Base-by-base conservation (phyloP, 2,329 filamentous ascomycete genomes). In the Exophiala xenobiotica region DNA sequence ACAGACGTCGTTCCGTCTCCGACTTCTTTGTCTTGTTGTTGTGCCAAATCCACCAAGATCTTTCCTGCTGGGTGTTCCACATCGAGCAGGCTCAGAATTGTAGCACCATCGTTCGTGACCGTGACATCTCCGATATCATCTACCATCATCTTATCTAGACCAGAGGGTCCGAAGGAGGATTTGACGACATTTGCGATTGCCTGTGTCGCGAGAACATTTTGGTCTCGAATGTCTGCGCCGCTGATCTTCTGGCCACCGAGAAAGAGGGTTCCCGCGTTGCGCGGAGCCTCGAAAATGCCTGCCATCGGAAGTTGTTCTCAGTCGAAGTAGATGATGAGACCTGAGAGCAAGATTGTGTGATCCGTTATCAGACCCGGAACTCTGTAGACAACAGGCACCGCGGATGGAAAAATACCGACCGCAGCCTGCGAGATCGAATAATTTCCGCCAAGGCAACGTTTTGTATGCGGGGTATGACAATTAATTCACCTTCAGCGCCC, bases 111-210 rank as follows among this genome's bases (percentile, higher is more conserved):
- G 74, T 99, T 99, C 61, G 93, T 99, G 53, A 99, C 93, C 55
- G 93, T 99, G 53, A 99, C 93, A 77, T 99, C 93, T 68, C 93
- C 93, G 71, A 99, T 97, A 70, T 99, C 93, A 75, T 99, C 93
- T 65, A 99, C 93, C 93, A 99, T 97, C 93, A 99, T 99, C 82
- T 99, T 99, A 72, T 99, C 93, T 61, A 99, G 81, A 42, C 93
- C 93, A 57, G 90, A 96, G 45, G 93, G 93, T 49, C 93, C 93
- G 69, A 99, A 99, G 12, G 93, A 99, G 73, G 89, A 96, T 79
- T 96, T 97, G 72, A 99, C 90, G 54, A 99, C 91, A 83, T 97
- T 99, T 65, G 93, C 87, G 67, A 99, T 97, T 53, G 92, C 90
- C 71, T 96, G 90, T 39, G 93, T 97, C 62, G 93, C 93, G 63